Conservation (phyloP, 2,329 filamentous ascomycete species). For the Macrophomina pseudophaseolina region DNA sequence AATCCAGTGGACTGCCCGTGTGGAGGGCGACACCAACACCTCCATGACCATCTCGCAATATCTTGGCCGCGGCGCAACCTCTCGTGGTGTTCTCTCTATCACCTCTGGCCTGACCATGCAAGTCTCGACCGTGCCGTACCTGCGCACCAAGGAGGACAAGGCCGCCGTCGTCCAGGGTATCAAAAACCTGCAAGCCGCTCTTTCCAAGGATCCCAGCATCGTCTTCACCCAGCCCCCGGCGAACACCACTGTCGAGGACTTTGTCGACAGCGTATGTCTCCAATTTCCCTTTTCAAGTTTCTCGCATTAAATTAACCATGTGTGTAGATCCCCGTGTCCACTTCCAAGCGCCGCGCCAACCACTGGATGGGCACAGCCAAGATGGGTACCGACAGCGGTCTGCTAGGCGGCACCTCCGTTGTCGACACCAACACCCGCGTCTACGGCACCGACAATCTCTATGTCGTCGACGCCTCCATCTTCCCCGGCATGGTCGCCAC, state of each 20-base stretch:
- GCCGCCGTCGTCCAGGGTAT: conserved; percentile 69
- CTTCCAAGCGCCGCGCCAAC: conserved; percentile 48
- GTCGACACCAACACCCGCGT: conserved; percentile 58
- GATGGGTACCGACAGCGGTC: conserved; percentile 52
- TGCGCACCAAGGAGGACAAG: conserved; percentile 62
- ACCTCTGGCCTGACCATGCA: conserved; percentile 62
- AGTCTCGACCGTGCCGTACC: conserved; percentile 65
- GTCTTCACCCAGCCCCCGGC: conserved; percentile 51
- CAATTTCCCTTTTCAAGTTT: too few species aligned
- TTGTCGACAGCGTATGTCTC: conserved; percentile 52
- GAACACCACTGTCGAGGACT: conserved; percentile 60
- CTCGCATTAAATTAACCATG: neutral
- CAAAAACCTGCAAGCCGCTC: conserved; percentile 62
- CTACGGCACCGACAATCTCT: conserved; percentile 52
- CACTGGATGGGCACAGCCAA: conserved; percentile 64
- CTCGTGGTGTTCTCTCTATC: conserved; percentile 66
- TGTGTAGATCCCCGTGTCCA: conserved; percentile 38
- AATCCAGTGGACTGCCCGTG: conserved; percentile 69
- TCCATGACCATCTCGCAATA: conserved; percentile 57
- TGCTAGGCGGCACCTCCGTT: conserved; percentile 50
- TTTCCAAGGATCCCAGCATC: conserved; percentile 60
- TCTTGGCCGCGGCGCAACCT: conserved; percentile 67
- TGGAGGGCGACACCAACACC: conserved; percentile 53
- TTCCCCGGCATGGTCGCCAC: conserved; percentile 50
- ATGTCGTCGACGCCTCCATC: conserved; percentile 55